Base-by-base conservation (phyloP, 495 filamentous ascomycete species). In the Aspergillus haitiensis region DNA sequence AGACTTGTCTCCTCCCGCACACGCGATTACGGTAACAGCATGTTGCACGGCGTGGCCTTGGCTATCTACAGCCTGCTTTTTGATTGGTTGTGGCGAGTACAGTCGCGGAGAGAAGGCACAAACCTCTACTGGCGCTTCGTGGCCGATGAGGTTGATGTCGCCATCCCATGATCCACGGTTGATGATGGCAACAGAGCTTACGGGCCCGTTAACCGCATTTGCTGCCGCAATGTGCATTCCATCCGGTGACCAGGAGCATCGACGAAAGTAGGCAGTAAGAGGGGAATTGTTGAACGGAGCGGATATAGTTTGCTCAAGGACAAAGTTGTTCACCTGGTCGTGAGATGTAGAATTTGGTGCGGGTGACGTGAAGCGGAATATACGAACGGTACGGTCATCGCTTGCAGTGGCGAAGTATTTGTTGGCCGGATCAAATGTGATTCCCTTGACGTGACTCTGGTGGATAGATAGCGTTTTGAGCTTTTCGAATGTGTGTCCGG, bases 371-470 rank as follows among this genome's bases (percentile, higher is more conserved):
- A 96, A 99, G 54, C 93, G 88, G 75, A 95, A 97, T 59, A 99
- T 89, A 70, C 96, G 96, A 74, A 99, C 94, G 7, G 91, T 91
- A 34, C 94, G 87, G 69, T 99, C 94, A 70, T 99, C 94, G 75
- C 91, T 96, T 1, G 94, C 92, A 1, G 94, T 99, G 32, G 94
- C 94, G 74, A 99, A 99, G 78, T 96, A 98, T 69, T 98, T 98
- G 76, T 97, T 98, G 16, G 95, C 95, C 2, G 94, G 94, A 67
- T 99, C 94, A 68, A 99, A 99, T 1, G 92, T 96, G 67, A 99
- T 90, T 27, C 94, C 94, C 72, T 99, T 99, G 70, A 99, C 95
- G 67, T 97, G 94, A 67, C 92, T 97, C 68, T 95, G 90, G 66
- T 99, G 94, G 42, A 90, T 84, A 7, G 89, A 85, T 10, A 99